Conservation (phyloP, 2,329 filamentous ascomycete genomes). For the Alternaria conjuncta region DNA sequence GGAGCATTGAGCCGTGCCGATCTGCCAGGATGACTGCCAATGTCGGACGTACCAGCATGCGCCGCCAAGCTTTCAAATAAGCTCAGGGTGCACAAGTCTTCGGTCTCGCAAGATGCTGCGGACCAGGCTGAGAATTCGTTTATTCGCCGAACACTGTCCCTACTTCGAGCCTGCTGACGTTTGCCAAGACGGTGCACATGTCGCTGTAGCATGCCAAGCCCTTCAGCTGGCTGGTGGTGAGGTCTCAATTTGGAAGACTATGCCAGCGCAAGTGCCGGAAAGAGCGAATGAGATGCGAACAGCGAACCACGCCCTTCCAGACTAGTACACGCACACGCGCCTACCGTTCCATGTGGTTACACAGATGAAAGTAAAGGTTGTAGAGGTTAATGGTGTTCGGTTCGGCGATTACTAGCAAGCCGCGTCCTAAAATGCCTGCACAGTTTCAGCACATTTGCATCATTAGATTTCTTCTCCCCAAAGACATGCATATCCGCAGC, state of each 20-base stretch:
- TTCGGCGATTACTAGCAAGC: neutral
- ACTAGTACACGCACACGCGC: neutral
- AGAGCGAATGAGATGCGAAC: neutral
- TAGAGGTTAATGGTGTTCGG: neutral
- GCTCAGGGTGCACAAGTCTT: neutral
- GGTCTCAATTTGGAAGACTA: neutral
- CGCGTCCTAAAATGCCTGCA: neutral
- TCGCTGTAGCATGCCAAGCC: neutral
- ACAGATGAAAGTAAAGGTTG: neutral
- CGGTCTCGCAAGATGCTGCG: constrained; percentile 5
- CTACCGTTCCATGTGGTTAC: neutral
- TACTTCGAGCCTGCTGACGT: neutral
- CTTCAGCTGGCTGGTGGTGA: neutral
- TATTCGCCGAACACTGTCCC: neutral
- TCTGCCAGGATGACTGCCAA: neutral
- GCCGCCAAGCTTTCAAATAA: constrained; percentile 11
- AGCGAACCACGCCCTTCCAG: neutral
- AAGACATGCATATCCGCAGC: neutral
- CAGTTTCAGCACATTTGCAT: neutral
- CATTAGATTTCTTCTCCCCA: neutral
- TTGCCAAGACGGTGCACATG: neutral
- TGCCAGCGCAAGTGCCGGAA: neutral
- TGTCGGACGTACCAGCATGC: constrained; percentile 4
- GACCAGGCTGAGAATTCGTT: constrained; percentile 1
- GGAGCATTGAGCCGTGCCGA: neutral